A percentile compares a stretch with the other conserved stretches of the same genome.
These are phyloP conservation scores for Saccharata proteae DNA, from an alignment of 2,329 filamentous ascomycete species.

Conservation along the genomic window DNA sequence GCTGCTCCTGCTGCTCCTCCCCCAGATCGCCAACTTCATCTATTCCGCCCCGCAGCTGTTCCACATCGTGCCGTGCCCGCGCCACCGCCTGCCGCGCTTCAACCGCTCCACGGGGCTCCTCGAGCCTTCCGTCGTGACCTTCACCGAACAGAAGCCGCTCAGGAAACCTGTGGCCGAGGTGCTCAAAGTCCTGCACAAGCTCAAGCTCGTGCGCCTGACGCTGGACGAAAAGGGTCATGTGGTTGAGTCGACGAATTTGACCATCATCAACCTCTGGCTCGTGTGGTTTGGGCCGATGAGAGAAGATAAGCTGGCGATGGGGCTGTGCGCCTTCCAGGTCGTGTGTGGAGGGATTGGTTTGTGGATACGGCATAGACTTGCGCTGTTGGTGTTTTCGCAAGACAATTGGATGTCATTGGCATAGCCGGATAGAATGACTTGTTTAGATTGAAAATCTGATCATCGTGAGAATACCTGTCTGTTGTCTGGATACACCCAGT, in stretches of 20 bases:
- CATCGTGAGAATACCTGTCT: not conserved
- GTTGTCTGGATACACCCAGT: not conserved
- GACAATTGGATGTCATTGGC: slow-evolving; percentile 69
- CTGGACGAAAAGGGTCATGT: slow-evolving; percentile 58
- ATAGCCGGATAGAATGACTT: not conserved
- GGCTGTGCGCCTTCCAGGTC: slow-evolving; percentile 69
- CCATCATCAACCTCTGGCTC: slow-evolving; percentile 89
- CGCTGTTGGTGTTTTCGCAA: slow-evolving; percentile 75
- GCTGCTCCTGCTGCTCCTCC: slow-evolving; percentile 75
- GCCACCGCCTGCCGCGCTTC: slow-evolving; percentile 82
- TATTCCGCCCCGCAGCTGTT: slow-evolving; percentile 92
- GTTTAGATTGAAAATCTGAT: not conserved
- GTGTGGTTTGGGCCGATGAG: slow-evolving; percentile 87
- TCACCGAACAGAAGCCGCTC: slow-evolving; percentile 46
- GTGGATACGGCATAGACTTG: slow-evolving; percentile 74
- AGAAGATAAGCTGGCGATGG: slow-evolving; percentile 70
- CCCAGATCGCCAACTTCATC: slow-evolving; percentile 92
- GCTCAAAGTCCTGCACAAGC: slow-evolving; percentile 55
- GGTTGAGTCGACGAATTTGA: slow-evolving; percentile 76
- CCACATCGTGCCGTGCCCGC: slow-evolving; percentile 77
- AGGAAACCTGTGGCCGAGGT: slow-evolving; percentile 47
- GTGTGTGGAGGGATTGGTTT: slow-evolving; percentile 68
- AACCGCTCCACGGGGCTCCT: slow-evolving; percentile 74
- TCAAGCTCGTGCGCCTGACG: slow-evolving; percentile 57
- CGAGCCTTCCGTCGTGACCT: slow-evolving; percentile 75